These are phyloP conservation scores for Globomyces sp. DNA, from an alignment of 371 early-diverging fungal species.

Conservation along the genomic window DNA sequence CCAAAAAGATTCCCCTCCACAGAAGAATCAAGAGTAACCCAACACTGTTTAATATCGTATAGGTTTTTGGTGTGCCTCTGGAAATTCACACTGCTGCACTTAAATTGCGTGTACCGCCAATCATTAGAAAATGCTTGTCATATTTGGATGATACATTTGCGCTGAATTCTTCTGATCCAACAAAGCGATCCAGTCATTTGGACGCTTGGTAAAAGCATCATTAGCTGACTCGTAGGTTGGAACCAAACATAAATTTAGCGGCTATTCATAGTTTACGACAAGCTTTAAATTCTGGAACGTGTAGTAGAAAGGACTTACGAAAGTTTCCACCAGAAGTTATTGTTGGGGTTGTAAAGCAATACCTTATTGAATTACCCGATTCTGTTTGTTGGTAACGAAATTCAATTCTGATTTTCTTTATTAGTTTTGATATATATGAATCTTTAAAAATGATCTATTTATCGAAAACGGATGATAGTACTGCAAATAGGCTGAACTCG, in stretches of 20 bases:
- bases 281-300: conserved; percentile 25
- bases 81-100: conserved; percentile 21
- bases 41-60: background rate
- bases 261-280: conserved; percentile 27
- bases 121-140: conserved; percentile 27
- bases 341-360: conserved; percentile 37
- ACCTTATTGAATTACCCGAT: conserved; percentile 28
- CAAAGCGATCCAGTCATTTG: background rate
- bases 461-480: conserved; percentile 41
- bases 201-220: background rate
- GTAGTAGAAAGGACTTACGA: conserved; percentile 12
- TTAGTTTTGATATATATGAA: conserved; percentile 41
- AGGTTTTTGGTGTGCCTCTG: conserved; percentile 33
- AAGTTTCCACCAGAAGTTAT: conserved; percentile 22
- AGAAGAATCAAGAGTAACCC: conserved; percentile 5
- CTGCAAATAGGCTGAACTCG: conserved; percentile 26
- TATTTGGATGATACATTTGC: conserved; percentile 2
- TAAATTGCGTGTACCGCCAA: conserved; percentile 23
- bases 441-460: conserved; percentile 43
- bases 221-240: conserved; percentile 4
- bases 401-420: background rate
- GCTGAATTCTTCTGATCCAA: no score
- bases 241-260: conserved; percentile 18
- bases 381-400: conserved; percentile 22
- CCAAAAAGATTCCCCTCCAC: conserved; percentile 13